Percentiles rank a stretch among this genome's conserved stretches.
Evolutionary conservation across 345 rosid species (phyloP).

Genomic region (Sonneratia caseolaris): DNA sequence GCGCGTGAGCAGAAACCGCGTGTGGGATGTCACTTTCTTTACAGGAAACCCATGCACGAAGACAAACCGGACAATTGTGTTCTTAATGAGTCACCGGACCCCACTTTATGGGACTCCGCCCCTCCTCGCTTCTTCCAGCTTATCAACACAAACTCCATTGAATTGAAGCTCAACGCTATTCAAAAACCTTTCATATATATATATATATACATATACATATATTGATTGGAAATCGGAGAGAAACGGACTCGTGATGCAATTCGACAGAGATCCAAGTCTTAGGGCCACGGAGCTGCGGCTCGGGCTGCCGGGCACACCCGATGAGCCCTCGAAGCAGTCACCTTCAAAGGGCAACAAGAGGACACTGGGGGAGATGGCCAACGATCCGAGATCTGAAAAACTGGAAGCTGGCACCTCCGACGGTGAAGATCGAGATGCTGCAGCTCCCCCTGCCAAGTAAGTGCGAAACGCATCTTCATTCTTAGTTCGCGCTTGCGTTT

Average conservation of each 20-base stretch:
- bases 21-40: too few species aligned
- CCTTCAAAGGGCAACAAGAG: constrained; percentile 20
- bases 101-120: not conserved
- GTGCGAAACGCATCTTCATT: constrained; percentile 2
- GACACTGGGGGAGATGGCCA: constrained; percentile 1
- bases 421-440: constrained; percentile 8
- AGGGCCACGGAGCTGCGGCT: constrained; percentile 71
- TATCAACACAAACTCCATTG: not conserved
- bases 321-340: constrained; percentile 21
- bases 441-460: constrained; percentile 45
- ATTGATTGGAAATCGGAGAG: not conserved
- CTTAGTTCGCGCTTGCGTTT: not conserved
- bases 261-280: constrained; percentile 31
- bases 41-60: too few species aligned
- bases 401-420: not conserved
- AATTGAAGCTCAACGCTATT: too few species aligned
- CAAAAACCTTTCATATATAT: not conserved
- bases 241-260: constrained; percentile 9
- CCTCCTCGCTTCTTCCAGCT: not conserved
- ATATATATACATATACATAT: too few species aligned
- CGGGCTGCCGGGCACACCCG: constrained; percentile 65
- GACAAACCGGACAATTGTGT: too few species aligned
- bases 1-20: too few species aligned
- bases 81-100: not conserved
- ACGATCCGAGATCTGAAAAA: not conserved